Evolutionary conservation across 192 early-diverging fungal species (phyloP).

Genomic region (Spinellus fusiger): DNA sequence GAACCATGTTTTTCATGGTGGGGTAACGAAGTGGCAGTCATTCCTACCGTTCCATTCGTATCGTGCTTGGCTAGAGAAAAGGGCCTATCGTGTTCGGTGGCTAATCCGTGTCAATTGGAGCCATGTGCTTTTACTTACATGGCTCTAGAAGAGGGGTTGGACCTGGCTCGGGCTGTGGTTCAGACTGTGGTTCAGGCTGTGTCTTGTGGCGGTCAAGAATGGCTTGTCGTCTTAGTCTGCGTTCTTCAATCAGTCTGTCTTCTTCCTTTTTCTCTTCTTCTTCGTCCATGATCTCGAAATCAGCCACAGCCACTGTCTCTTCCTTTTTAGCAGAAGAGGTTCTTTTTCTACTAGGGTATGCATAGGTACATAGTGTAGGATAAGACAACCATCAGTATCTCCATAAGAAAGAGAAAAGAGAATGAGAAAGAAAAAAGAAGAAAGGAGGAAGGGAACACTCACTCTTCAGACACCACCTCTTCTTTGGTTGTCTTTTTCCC

Average conservation of each 20-base stretch:
- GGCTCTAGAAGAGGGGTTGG: not conserved
- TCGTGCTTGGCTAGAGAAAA: slow-evolving; percentile 32
- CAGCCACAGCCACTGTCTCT: not conserved
- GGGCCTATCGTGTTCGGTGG: not conserved
- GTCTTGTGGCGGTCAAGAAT: slow-evolving; percentile 67
- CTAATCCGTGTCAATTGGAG: not conserved
- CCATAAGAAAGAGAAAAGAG: not conserved
- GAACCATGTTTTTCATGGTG: slow-evolving; percentile 24
- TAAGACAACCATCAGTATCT: not conserved
- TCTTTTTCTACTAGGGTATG: not conserved
- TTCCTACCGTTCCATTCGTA: slow-evolving; percentile 13
- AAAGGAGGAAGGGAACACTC: not conserved
- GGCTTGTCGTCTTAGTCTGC: slow-evolving; percentile 66
- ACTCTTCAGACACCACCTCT: not conserved
- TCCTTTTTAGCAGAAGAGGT: not conserved
- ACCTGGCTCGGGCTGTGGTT: not conserved
- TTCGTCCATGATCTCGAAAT: slow-evolving; percentile 22
- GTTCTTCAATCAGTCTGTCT: slow-evolving; percentile 77
- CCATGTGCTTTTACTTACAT: not conserved
- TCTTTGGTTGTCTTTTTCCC: not conserved
- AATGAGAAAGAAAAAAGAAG: not conserved
- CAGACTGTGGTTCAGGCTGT: not conserved
- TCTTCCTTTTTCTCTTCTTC: slow-evolving; percentile 67
- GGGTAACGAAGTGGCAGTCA: slow-evolving; percentile 13
- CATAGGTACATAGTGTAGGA: not conserved